Evolutionary conservation across 768 basidiomycete genomes (phyloP).

Genomic region (Tricholoma flavovirens): DNA sequence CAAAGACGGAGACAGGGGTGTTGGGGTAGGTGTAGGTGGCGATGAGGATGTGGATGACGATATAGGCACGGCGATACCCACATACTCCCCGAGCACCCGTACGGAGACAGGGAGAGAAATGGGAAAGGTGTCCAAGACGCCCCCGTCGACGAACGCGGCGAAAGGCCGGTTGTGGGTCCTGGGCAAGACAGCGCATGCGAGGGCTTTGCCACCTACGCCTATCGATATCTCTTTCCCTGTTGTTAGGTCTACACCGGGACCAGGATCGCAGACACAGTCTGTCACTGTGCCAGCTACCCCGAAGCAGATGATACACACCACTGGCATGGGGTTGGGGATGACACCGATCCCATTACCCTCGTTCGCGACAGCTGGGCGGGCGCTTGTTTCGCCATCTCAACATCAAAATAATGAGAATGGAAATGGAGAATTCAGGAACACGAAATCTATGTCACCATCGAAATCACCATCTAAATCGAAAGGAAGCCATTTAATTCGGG

Average conservation of each 20-base stretch:
- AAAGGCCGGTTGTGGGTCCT: too few species aligned
- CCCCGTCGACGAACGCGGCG: too few species aligned
- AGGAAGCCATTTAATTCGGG: not conserved
- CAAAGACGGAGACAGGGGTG: not conserved
- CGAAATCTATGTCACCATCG: not conserved
- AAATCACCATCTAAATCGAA: constrained; percentile 1
- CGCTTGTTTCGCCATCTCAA: not conserved
- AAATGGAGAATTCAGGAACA: not conserved
- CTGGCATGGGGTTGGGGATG: not conserved
- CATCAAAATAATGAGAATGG: too few species aligned
- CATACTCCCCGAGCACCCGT: too few species aligned
- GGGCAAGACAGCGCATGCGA: too few species aligned
- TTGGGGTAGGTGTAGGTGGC: not conserved
- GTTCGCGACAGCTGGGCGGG: constrained; percentile 29
- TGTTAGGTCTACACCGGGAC: too few species aligned
- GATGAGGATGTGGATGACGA: too few species aligned
- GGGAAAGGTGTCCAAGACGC: not conserved
- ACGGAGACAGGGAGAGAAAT: not conserved
- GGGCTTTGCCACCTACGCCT: not conserved
- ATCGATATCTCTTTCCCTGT: too few species aligned
- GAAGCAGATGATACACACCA: too few species aligned
- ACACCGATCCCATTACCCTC: constrained; percentile 34
- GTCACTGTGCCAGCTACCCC: too few species aligned
- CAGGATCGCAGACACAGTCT: too few species aligned
- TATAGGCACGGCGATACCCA: too few species aligned